Base-by-base conservation (phyloP, 2,329 filamentous ascomycete species). In the Cladorrhinum sp. region DNA sequence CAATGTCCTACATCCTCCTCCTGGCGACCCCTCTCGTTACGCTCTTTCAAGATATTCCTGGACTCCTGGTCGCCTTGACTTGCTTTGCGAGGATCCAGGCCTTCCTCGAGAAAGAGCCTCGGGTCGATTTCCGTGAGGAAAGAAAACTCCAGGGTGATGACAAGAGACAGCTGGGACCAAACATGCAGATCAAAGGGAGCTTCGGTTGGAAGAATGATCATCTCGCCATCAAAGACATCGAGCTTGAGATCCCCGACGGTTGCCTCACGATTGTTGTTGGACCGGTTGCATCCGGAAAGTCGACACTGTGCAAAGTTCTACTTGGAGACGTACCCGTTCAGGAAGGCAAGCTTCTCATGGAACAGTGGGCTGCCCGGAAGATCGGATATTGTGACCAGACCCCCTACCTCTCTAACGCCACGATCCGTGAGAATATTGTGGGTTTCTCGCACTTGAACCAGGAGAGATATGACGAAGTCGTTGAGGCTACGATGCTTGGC, bases 221-320 rank as follows among this genome's bases (percentile, higher is more conserved):
- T n/a, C 23, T 48, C 5, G 51, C 12, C 9, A 58, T 71, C 21
- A 62, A 58, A 4, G 55, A 73, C 7, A 65, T 80, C 21, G 64
- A 72, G n/a, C 66, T 80, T 2, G 65, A 62, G 0, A 61, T 80
- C 2, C 63, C 66, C 2, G 57, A 62, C 0, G 69, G 65, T 2
- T 65, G 72, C 3, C 69, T 81, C 8, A 76, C 71, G 8, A 71
- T 80, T 3, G 64, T 81, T 0, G 68, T 78, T 9, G 78, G 79
- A 0, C 77, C 78, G 1, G 70, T 80, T 3, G 79, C 74, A 0
- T 76, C 74, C 1, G 79, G 79, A 0, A 81, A 81, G 62, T 79
- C 75, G 0, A 76, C 79, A 0, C 63, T 81, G 0, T 73, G 77
- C 62, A 76, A 76, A 56, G 73, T 73, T 0, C 65, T 81, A 0